These are phyloP conservation scores for Colletotrichum euphorbiae DNA, from an alignment of 2,329 filamentous ascomycete species.

Conservation along the genomic window DNA sequence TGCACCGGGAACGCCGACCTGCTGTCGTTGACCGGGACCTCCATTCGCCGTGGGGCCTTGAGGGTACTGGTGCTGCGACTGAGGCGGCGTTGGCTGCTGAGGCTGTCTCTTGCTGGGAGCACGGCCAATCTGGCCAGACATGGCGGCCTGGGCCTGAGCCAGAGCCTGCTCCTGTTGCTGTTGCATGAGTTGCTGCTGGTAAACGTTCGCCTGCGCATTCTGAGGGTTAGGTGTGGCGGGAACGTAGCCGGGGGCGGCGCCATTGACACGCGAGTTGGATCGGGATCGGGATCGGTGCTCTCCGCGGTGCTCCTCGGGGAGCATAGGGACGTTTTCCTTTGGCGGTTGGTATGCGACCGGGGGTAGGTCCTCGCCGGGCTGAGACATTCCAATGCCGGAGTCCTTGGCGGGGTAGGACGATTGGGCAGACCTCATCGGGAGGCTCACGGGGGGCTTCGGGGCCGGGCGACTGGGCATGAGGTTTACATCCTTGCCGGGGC, in stretches of 20 bases:
- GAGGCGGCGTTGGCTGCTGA: slow-evolving; percentile 62
- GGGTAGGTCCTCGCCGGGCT: slow-evolving; percentile 66
- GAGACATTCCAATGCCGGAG: slow-evolving; percentile 71
- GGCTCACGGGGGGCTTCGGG: slow-evolving; percentile 82
- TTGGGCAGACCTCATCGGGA: slow-evolving; percentile 68
- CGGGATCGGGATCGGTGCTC: slow-evolving; percentile 61
- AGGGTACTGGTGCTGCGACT: slow-evolving; percentile 57
- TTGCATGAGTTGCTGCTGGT: slow-evolving; percentile 74
- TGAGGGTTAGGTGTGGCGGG: slow-evolving; percentile 57
- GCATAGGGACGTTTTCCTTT: slow-evolving; percentile 69
- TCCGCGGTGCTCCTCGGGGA: slow-evolving; percentile 69
- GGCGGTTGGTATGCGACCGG: slow-evolving; percentile 58
- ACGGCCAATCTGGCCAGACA: slow-evolving; percentile 77
- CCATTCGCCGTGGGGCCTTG: slow-evolving; percentile 44
- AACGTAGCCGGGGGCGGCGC: slow-evolving; percentile 59
- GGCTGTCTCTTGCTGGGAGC: slow-evolving; percentile 79
- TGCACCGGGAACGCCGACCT: slow-evolving; percentile 48
- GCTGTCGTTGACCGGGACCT: slow-evolving; percentile 51
- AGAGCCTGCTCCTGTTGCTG: slow-evolving; percentile 91
- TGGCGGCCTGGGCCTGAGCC: slow-evolving; percentile 81
- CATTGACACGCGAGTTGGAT: slow-evolving; percentile 74
- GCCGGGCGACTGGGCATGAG: slow-evolving; percentile 86
- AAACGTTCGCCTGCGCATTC: slow-evolving; percentile 58
- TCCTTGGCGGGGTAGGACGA: slow-evolving; percentile 70
- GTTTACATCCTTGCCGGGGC: slow-evolving; percentile 65